Evolutionary conservation across 2,329 filamentous ascomycete species (phyloP).

Genomic region (Aspergillus alliaceus): DNA sequence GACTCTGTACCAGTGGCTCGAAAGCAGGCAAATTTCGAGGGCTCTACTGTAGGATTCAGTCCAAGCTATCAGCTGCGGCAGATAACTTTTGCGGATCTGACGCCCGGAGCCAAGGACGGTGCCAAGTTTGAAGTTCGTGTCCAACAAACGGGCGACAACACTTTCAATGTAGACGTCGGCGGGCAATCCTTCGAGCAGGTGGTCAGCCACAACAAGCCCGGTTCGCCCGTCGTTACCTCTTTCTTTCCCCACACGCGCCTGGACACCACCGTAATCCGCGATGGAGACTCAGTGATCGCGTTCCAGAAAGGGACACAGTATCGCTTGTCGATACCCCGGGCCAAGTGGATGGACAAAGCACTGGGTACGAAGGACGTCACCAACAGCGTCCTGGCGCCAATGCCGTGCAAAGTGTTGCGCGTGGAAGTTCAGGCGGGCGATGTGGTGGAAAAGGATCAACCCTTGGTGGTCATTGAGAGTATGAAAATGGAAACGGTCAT

Average conservation of each 20-base stretch:
- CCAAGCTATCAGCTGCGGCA: slow-evolving; percentile 64
- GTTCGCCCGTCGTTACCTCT: slow-evolving; percentile 59
- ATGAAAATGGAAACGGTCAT: slow-evolving; percentile 93
- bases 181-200: slow-evolving; percentile 43
- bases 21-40: slow-evolving; percentile 28
- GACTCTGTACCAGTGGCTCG: slow-evolving; percentile 34
- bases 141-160: slow-evolving; percentile 49
- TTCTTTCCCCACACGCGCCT: slow-evolving; percentile 83
- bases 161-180: slow-evolving; percentile 52
- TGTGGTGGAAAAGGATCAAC: slow-evolving; percentile 77
- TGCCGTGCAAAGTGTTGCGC: slow-evolving; percentile 94
- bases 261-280: slow-evolving; percentile 70
- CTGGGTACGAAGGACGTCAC: slow-evolving; percentile 76
- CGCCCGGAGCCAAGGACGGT: slow-evolving; percentile 42
- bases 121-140: slow-evolving; percentile 49
- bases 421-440: slow-evolving; percentile 86
- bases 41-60: slow-evolving; percentile 56
- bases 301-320: slow-evolving; percentile 70
- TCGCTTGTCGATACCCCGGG: slow-evolving; percentile 56
- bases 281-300: slow-evolving; percentile 59
- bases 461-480: slow-evolving; percentile 85
- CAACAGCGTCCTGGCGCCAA: slow-evolving; percentile 85
- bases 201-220: slow-evolving; percentile 48
- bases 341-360: slow-evolving; percentile 83
- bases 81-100: slow-evolving; percentile 54